These are phyloP conservation scores for Microascus cirrosus DNA, from an alignment of 2,329 filamentous ascomycete species.

Conservation along the genomic window DNA sequence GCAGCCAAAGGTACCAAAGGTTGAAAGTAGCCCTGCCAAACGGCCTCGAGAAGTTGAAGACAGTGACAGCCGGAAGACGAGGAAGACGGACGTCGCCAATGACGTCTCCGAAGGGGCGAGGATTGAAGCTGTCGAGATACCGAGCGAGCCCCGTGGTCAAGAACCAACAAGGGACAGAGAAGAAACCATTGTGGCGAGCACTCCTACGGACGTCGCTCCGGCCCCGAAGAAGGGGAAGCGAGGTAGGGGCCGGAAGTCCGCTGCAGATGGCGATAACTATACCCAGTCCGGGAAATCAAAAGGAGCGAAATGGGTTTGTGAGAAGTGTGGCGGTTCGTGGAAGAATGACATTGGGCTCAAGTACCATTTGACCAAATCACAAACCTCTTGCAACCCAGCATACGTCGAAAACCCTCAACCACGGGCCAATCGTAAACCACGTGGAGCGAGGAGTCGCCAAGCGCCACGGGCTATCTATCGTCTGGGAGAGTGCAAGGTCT, in stretches of 20 bases:
- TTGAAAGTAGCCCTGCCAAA: not conserved
- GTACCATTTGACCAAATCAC: constrained; percentile 46
- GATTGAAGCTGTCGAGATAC: not conserved
- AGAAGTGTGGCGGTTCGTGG: constrained; percentile 42
- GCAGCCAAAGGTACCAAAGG: not conserved
- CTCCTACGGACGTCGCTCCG: not conserved
- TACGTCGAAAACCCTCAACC: constrained; percentile 15
- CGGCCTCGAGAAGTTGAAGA: not conserved
- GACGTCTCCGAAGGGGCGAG: not conserved
- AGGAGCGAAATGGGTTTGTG: constrained; percentile 28
- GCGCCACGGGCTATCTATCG: not conserved
- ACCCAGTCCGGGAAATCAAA: constrained; percentile 10
- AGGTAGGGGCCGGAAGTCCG: not conserved
- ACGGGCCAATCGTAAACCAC: not conserved
- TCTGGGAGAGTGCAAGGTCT: constrained; percentile 1
- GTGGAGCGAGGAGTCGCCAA: not conserved
- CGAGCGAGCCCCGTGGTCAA: not conserved
- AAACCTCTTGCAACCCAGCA: constrained; percentile 39
- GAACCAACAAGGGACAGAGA: not conserved
- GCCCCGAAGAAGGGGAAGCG: not conserved
- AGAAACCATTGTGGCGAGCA: not conserved
- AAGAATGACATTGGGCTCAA: constrained; percentile 48
- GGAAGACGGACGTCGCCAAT: not conserved
- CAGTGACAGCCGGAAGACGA: not conserved
- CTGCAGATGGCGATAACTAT: not conserved